These are phyloP conservation scores for Ophiostoma triangulosporum DNA, from an alignment of 2,329 filamentous ascomycete species.

Conservation along the genomic window DNA sequence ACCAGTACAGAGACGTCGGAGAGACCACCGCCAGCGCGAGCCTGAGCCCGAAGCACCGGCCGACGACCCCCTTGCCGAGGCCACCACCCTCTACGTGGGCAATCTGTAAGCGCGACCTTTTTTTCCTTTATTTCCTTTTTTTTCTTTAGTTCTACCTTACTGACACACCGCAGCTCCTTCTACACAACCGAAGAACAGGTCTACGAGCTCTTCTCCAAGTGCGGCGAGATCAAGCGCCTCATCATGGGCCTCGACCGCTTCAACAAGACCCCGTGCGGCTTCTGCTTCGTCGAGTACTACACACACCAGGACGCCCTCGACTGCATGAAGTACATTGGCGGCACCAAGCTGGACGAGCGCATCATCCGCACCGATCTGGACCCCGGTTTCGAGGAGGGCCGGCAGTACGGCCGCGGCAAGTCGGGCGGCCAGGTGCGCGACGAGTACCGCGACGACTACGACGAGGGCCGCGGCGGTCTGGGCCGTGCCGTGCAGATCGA, in stretches of 20 bases:
- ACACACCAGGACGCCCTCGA: slow-evolving; percentile 93
- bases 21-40: slow-evolving; percentile 41
- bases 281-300: slow-evolving; percentile 99
- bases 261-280: slow-evolving; percentile 94
- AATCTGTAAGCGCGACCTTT: slow-evolving; percentile 54
- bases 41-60: slow-evolving; percentile 45
- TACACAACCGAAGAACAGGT: slow-evolving; percentile 99
- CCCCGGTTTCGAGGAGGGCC: slow-evolving; percentile 87
- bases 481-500: slow-evolving; percentile 60
- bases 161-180: slow-evolving; percentile 51
- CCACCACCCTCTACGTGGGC: slow-evolving; percentile 92
- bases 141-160: neutral
- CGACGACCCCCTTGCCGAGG: slow-evolving; percentile 70
- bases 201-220: slow-evolving; percentile 90
- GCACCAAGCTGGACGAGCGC: slow-evolving; percentile 94
- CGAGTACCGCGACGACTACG: slow-evolving; percentile 94
- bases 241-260: slow-evolving; percentile 97
- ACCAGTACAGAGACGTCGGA: slow-evolving; percentile 43
- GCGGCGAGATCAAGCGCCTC: slow-evolving; percentile 93
- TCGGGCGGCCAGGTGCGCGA: slow-evolving; percentile 94
- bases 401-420: slow-evolving; percentile 91
- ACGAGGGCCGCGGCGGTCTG: slow-evolving; percentile 83
- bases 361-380: slow-evolving; percentile 93
- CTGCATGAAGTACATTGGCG: slow-evolving; percentile 96
- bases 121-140: neutral